phyloP scores from a whole-genome alignment of 1,139 yeast species.

The Yamadazyma triangularis region DNA sequence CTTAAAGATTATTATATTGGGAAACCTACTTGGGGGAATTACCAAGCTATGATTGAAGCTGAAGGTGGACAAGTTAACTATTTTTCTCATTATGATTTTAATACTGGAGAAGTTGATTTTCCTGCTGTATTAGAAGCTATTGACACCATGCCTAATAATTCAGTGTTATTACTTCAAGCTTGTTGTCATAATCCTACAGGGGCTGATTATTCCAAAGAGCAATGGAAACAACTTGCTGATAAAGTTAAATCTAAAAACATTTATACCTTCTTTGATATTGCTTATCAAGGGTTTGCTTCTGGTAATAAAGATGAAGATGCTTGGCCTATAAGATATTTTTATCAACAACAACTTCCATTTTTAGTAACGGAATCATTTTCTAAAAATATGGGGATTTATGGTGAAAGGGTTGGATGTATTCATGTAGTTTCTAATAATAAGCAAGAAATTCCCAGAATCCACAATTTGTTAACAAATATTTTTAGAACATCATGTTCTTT shows the following conservation, averaged over 20 bases:
- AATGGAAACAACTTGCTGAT: conserved; percentile 71
- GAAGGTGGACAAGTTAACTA: conserved; percentile 23
- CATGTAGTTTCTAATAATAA: conserved; percentile 32
- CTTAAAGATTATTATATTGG: conserved; percentile 31
- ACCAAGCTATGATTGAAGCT: conserved; percentile 31
- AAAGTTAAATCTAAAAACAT: conserved; percentile 52
- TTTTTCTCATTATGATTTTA: conserved; percentile 31
- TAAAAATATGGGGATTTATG: conserved; percentile 43
- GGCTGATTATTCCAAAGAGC: conserved; percentile 74
- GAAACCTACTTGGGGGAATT: conserved; percentile 40
- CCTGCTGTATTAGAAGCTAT: conserved; percentile 22
- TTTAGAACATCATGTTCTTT: conserved; percentile 40
- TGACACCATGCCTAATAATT: conserved; percentile 23
- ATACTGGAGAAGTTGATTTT: conserved; percentile 26
- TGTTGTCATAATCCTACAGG: conserved; percentile 98
- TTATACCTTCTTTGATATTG: conserved; percentile 81
- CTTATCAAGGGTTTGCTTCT: conserved; percentile 90
- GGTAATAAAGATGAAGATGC: conserved; percentile 32
- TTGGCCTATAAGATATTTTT: conserved; percentile 24
- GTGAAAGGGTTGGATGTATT: conserved; percentile 41
- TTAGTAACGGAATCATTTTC: conserved; percentile 42
- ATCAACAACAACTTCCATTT: conserved; percentile 20
- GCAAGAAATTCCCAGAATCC: conserved; percentile 16
- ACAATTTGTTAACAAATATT: conserved; percentile 22
- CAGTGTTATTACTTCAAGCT: conserved; percentile 67